Evolutionary conservation across 2,329 filamentous ascomycete genomes (phyloP), one percentile per base, ranked within the genome.

Genomic region (Beauveria sp.): DNA sequence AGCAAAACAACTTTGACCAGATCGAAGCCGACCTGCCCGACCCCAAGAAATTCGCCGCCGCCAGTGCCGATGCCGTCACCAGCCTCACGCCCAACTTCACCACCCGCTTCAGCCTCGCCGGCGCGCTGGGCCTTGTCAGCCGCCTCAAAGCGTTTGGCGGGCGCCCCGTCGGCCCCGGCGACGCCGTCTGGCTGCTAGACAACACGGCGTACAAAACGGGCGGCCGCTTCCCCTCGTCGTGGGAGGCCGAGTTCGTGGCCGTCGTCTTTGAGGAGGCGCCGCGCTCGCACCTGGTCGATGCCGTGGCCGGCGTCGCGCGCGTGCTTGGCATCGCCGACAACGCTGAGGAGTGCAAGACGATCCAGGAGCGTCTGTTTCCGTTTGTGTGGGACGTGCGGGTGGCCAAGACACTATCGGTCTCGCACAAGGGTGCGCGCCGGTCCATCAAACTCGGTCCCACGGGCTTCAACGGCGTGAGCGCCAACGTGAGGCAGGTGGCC

Each of bases 151-250:
- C 87, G 1, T 75, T 87, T 14, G 79, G 82, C 1, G 81, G 81
- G 51, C 50, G 50, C 20, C 76, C 79, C 40, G 82, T 91, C 52
- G 81, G 85, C 59, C 78, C 80, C 18, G 75, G 83, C 44, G 89
- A 96, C 71, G 85, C 84, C 16, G 86, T 97, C 46, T 97, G 93
- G 93, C 78, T 97, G 8, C 79, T 97, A 53, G 92, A 97, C 76
- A 96, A 94, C 69, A 93, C 90, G 3, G 92, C 92, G 5, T 93
- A 88, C 71, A 84, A 84, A 63, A 74, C 77, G 51, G 69, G 75
- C 20, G 68, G 75, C 26, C 44, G 44, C 16, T 68, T 72, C 62
- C 72, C 74, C 2, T 76, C 75, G 58, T 72, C 70, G 57, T 97
- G 92, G 91, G 81, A 90, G 68, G 89, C 89, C 28, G 91, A 97